Base-by-base conservation (phyloP, 1,284 basidiomycete species). In the Fomitiporia mediterranea region DNA sequence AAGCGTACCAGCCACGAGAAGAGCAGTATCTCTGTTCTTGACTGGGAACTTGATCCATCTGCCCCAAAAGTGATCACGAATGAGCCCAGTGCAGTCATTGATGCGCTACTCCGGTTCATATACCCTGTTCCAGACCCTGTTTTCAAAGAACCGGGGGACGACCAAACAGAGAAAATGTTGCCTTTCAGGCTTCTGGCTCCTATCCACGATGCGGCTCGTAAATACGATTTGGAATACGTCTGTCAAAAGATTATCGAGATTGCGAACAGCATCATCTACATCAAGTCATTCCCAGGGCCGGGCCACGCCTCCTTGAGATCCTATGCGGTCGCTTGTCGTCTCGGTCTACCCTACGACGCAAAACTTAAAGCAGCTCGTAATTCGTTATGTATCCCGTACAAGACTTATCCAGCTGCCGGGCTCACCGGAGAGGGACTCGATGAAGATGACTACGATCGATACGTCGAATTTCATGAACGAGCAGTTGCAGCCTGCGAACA, bases 21-120 rank as follows among this genome's bases (percentile, higher is more conserved):
- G 23, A 15, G 9, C 11, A 19, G 25, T 43, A 21, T 6, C 37
- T 25, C 44, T n/a, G 32, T 17, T 21, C 19, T 19, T 17, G 25
- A 17, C 1, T 38, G 47, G 32, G 47, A 49, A 28, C 3, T 35
- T 21, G 15, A 11, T 17, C 9, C 6, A n/a, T 4, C 23, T 35
- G 32, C 5, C n/a, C 15, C 30, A 2, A 8, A 3, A 3, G 17
- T 35, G 15, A 19, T 25, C 13, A n/a, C 37, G 4, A 8, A 49
- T 19, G 47, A 35, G n/a, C 17, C 9, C n/a, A 67, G 68, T 7
- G 61, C 65, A 4, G 70, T 71, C 4, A 59, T 89, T 1, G 72
- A 79, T 43, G 66, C 69, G 4, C 70, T 88, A 25, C 70, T 89
- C 30, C 76, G 74, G 21, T 77, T 81, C 62, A 66, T 86, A 52